Evolutionary conservation across 805 yeast genomes (phyloP).

Genomic region (Candida nanaspora): DNA sequence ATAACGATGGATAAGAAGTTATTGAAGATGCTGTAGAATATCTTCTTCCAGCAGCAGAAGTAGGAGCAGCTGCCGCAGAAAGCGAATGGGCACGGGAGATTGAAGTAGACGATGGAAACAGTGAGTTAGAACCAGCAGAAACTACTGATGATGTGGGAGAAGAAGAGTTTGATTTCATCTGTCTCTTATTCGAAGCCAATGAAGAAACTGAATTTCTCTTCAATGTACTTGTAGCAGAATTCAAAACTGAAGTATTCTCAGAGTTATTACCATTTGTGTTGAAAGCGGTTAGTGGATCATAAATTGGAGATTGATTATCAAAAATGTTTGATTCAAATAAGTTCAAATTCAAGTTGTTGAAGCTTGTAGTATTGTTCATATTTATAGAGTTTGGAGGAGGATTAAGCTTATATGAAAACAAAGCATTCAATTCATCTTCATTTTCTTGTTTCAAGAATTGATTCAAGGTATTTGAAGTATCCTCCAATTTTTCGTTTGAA

Average conservation of each 20-base stretch:
- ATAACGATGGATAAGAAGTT: background rate
- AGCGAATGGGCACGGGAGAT: slow-evolving; percentile 1
- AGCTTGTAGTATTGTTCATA: too few relatives aligned
- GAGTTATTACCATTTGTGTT: background rate
- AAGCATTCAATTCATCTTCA: slow-evolving; percentile 2
- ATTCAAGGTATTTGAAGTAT: background rate
- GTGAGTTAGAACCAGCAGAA: background rate
- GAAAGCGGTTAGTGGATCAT: background rate
- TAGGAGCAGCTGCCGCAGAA: too few relatives aligned
- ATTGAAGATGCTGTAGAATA: slow-evolving; percentile 1
- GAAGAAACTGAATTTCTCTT: background rate
- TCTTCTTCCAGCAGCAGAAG: background rate
- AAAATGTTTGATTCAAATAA: slow-evolving; percentile 1
- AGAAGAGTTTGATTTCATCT: background rate
- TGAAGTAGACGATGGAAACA: background rate
- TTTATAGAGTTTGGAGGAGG: background rate
- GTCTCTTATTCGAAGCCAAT: background rate
- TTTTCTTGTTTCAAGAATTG: background rate
- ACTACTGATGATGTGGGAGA: slow-evolving; percentile 2
- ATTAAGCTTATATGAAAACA: slow-evolving; percentile 1
- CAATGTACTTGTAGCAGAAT: background rate
- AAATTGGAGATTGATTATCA: slow-evolving; percentile 1
- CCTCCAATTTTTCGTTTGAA: too few relatives aligned
- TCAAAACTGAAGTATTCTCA: background rate
- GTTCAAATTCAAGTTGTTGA: background rate